Evolutionary conservation across 805 yeast species (phyloP), one percentile per base, ranked within the genome.

Genomic region (Yarrowia alimentaria): DNA sequence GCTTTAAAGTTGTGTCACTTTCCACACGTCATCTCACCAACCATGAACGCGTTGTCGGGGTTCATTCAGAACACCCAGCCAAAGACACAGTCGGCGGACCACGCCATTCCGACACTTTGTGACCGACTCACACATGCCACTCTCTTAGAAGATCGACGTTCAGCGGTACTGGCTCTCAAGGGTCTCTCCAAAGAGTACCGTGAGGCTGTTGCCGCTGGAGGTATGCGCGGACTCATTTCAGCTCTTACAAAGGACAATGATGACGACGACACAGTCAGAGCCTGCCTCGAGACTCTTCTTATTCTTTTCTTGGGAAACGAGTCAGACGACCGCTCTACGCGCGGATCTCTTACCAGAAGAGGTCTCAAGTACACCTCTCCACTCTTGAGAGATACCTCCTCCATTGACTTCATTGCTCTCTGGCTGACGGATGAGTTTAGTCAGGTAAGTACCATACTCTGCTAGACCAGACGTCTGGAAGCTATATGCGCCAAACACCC

Each of bases 361-460:
- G 50, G 50, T 13, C 50, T 43, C 30, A 30, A 31, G 30, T 85
- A 84, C 57, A 87, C 90, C 0, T 80, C 89, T 2, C 93, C 93
- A 3, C 67, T 81, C 14, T 68, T 80, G 52, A 45, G 77, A 65
- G 79, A 75, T 3, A 67, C 71, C 4, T 61, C 64, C 17, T 57
- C 68, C 3, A 77, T 80, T 10, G 98, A 90, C 63, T 95, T 88
- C 60, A 85, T 93, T 57, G 85, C 96, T 0, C 68, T 90, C 52
- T 90, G 97, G 95, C 85, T 93, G 24, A 88, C 98, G 0, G 99
- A 93, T 66, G 97, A 88, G 60, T 71, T 93, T 59, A 84, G 90
- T 1, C 90, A 85, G 67, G 68, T 72, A 9, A 32, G 53, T 5
- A 33, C 6, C 8, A n/a, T n/a, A n/a, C n/a, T n/a, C n/a, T n/a